Percentiles rank a stretch among this genome's conserved stretches.
Evolutionary conservation across 495 filamentous ascomycete species (phyloP).

Genomic region (Talaromyces liani): DNA sequence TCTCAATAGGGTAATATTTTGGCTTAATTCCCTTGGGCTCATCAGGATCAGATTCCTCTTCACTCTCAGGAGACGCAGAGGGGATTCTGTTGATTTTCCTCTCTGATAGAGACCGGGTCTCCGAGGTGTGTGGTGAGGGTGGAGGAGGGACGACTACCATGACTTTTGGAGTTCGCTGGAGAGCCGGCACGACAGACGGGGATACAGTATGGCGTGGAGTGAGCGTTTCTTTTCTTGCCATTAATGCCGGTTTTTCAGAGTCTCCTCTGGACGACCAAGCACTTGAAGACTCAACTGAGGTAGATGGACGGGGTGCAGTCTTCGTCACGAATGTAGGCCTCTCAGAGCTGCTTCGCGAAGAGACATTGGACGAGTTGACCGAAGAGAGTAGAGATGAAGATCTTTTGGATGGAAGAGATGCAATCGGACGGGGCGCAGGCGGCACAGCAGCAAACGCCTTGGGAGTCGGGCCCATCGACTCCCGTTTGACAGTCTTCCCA

Average conservation of each 20-base stretch:
- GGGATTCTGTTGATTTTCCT: background rate
- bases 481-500: background rate
- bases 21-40: slow-evolving; percentile 2
- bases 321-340: background rate
- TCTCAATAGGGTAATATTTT: slow-evolving; percentile 6
- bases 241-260: background rate
- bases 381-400: background rate
- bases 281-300: background rate
- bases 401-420: background rate
- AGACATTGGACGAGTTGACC: background rate
- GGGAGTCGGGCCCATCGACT: background rate
- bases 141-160: background rate
- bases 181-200: background rate
- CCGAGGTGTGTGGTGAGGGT: background rate
- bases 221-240: background rate
- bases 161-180: background rate
- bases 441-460: background rate
- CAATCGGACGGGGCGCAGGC: background rate
- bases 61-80: slow-evolving; percentile 4
- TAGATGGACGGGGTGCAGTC: background rate
- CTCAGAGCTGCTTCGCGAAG: background rate
- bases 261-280: background rate
- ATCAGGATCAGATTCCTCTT: slow-evolving; percentile 7
- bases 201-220: background rate
- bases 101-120: background rate